phyloP scores from a whole-genome alignment of 1,139 yeast genomes.

The Pichia sp. region DNA sequence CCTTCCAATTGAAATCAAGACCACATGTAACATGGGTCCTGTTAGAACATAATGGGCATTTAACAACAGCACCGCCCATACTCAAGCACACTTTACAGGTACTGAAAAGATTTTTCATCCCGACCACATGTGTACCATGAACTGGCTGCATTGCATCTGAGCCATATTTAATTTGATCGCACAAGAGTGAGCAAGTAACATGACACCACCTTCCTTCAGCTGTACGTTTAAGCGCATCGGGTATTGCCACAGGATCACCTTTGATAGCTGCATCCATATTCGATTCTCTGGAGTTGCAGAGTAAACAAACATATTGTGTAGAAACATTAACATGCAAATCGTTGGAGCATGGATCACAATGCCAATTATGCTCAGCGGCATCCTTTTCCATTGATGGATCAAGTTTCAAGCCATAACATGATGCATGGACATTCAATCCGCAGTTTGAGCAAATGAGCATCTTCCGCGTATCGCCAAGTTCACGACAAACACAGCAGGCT shows the following conservation, averaged over 20 bases:
- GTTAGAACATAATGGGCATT: slow-evolving; percentile 37
- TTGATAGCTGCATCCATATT: slow-evolving; percentile 39
- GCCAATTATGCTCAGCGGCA: slow-evolving; percentile 46
- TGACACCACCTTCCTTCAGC: slow-evolving; percentile 75
- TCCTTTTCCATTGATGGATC: slow-evolving; percentile 12
- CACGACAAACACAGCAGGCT: slow-evolving; percentile 55
- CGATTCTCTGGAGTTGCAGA: slow-evolving; percentile 55
- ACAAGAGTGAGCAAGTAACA: slow-evolving; percentile 62
- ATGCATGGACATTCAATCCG: slow-evolving; percentile 62
- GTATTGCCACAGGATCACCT: slow-evolving; percentile 37
- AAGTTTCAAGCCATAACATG: slow-evolving; percentile 56
- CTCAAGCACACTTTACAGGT: slow-evolving; percentile 36
- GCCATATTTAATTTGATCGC: slow-evolving; percentile 36
- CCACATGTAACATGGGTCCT: slow-evolving; percentile 65
- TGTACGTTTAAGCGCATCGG: slow-evolving; percentile 72
- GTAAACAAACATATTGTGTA: slow-evolving; percentile 53
- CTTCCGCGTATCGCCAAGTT: slow-evolving; percentile 30
- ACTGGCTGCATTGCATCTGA: slow-evolving; percentile 39
- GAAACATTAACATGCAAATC: slow-evolving; percentile 54
- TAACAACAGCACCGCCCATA: slow-evolving; percentile 34
- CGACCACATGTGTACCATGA: slow-evolving; percentile 22
- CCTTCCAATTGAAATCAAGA: slow-evolving; percentile 36
- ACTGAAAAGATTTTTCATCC: slow-evolving; percentile 20
- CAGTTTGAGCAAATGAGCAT: slow-evolving; percentile 59
- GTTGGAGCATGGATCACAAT: slow-evolving; percentile 78